Base-by-base conservation (phyloP, 768 basidiomycete genomes). In the Russula sp. region DNA sequence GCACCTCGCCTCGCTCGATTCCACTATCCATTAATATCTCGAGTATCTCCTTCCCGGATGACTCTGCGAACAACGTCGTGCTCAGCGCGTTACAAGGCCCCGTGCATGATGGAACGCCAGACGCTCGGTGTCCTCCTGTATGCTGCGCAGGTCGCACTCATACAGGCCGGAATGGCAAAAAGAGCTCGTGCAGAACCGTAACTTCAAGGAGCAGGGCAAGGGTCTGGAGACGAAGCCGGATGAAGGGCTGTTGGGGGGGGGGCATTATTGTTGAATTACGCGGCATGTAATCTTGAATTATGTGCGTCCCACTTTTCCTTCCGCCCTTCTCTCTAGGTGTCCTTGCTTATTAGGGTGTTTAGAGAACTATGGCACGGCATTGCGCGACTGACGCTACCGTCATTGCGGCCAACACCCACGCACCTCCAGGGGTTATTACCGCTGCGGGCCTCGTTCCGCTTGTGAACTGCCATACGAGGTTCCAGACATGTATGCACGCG, bases 151-250 rank as follows among this genome's bases (percentile, higher is more conserved):
- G 1, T 35, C 39, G 35, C 18, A 34, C 56, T 55, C 39, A 53
- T 34, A 7, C 14, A 14, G 31, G 27, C 27, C 27, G 27, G 27
- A 27, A 27, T 14, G 31, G 47, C 31, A 16, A 14, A 37, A 40
- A 96, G 97, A 98, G 73, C 79, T 93, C 67, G 93, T 96, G 1
- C 80, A 84, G 64, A 94, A 90, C 71, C 96, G 98, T 76, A 98
- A 27, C 27, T 27, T 27, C 27, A 27, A 97, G 74, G 86, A 92
- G 57, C 92, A 96, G 72, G 97, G 94, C 5, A 98, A 98, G 72
- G 96, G 89, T 1, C 69, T 98, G 31, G 91, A 94, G 60, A 90
- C 89, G 20, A 84, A 89, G 61, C 91, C 94, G 10, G 82, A 83
- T 31, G 85, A 91, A 66, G 60, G 66, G 8, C 64, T 68, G 14